These are phyloP conservation scores for Suhomyces bribrorum DNA, from an alignment of 1,139 yeast species.

Conservation along the genomic window DNA sequence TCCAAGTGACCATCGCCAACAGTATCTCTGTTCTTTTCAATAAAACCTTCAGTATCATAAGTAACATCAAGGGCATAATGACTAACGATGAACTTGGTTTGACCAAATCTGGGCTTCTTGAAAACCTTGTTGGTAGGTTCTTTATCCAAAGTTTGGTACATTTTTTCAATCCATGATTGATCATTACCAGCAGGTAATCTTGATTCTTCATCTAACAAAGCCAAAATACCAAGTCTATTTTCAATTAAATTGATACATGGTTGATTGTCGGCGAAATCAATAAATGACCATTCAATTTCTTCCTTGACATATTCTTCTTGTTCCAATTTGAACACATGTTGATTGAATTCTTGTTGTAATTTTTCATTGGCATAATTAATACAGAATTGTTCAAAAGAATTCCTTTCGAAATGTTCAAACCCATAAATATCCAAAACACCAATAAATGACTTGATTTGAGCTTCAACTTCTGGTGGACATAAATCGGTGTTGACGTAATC, in stretches of 20 bases:
- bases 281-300: slow-evolving; percentile 95
- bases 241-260: slow-evolving; percentile 95
- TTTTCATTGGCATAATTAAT: slow-evolving; percentile 97
- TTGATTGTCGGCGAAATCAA: slow-evolving; percentile 94
- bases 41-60: slow-evolving; percentile 91
- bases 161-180: slow-evolving; percentile 87
- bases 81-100: slow-evolving; percentile 82
- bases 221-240: slow-evolving; percentile 81
- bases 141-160: slow-evolving; percentile 82
- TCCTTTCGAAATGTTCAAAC: slow-evolving; percentile 90
- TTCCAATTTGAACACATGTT: slow-evolving; percentile 94
- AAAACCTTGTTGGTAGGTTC: slow-evolving; percentile 78
- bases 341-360: slow-evolving; percentile 95
- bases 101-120: slow-evolving; percentile 94
- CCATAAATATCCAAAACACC: slow-evolving; percentile 98
- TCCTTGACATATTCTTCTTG: slow-evolving; percentile 93
- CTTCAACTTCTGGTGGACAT: slow-evolving; percentile 69
- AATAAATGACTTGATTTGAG: slow-evolving; percentile 68
- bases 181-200: slow-evolving; percentile 94
- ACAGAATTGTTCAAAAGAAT: slow-evolving; percentile 96
- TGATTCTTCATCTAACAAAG: slow-evolving; percentile 92
- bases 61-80: slow-evolving; percentile 95
- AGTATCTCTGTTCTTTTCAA: slow-evolving; percentile 95
- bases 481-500: slow-evolving; percentile 77
- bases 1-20: slow-evolving; percentile 95